Conservation (phyloP, 495 filamentous ascomycete genomes). For the Aspergillus haitiensis region DNA sequence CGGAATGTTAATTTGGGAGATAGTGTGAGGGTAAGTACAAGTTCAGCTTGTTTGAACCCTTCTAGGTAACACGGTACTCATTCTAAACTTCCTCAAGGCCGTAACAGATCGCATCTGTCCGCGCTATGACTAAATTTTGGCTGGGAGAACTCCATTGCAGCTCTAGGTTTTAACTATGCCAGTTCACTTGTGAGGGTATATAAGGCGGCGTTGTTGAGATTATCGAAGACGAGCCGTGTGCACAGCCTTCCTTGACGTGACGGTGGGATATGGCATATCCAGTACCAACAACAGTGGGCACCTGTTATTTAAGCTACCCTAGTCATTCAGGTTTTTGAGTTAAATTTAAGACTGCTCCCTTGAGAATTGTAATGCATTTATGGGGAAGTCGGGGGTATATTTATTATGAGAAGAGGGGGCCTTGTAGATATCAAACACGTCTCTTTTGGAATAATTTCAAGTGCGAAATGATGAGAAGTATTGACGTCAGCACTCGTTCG, state of each 20-base stretch:
- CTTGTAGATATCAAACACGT: no score
- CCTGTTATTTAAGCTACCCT: slow-evolving; percentile 14
- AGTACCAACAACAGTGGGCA: slow-evolving; percentile 11
- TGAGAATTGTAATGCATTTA: no score
- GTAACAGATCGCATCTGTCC: background rate
- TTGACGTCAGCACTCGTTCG: no score
- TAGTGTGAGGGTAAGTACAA: no score
- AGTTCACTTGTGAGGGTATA: background rate
- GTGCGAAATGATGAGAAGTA: no score
- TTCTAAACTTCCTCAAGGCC: background rate
- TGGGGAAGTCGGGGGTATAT: no score
- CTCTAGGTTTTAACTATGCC: background rate
- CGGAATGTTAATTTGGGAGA: no score
- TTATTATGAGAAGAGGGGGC: no score
- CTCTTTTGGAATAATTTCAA: no score
- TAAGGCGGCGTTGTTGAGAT: slow-evolving; percentile 1
- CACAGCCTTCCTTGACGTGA: slow-evolving; percentile 6
- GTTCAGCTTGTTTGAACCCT: no score
- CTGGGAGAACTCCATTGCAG: slow-evolving; percentile 10
- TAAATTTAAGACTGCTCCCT: no score
- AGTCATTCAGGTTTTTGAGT: background rate
- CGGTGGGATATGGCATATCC: slow-evolving; percentile 7
- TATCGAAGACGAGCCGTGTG: slow-evolving; percentile 10
- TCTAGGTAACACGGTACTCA: no score
- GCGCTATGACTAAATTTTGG: slow-evolving; percentile 10